Conservation (phyloP, 2,329 filamentous ascomycete species). For the Ceratocystis variospora region DNA sequence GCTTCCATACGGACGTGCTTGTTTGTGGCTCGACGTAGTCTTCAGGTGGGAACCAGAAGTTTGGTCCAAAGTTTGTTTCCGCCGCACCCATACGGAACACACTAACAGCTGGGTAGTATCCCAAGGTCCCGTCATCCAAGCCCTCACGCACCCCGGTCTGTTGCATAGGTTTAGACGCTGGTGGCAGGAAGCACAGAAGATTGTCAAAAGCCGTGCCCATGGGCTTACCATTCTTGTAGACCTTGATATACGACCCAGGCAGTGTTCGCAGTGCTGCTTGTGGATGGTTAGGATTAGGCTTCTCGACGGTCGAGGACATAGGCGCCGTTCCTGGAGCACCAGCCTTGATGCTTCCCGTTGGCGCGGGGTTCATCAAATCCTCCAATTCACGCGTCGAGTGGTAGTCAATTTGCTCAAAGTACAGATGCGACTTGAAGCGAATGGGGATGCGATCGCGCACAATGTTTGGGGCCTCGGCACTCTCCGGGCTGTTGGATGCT, state of each 20-base stretch:
- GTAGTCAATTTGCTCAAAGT: constrained; percentile 88
- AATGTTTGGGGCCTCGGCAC: constrained; percentile 58
- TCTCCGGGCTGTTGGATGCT: constrained; percentile 20
- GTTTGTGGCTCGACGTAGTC: constrained; percentile 33
- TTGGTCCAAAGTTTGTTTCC: constrained; percentile 84
- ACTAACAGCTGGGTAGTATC: constrained; percentile 88
- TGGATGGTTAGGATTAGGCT: constrained; percentile 59
- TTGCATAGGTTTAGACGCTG: constrained; percentile 58
- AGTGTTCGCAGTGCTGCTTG: constrained; percentile 67
- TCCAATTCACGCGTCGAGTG: constrained; percentile 79
- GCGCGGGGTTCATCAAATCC: constrained; percentile 60
- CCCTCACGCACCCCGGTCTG: constrained; percentile 69
- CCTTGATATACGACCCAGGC: constrained; percentile 69
- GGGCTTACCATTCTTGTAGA: constrained; percentile 83
- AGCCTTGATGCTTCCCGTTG: constrained; percentile 33
- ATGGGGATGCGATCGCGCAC: constrained; percentile 93
- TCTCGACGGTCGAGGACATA: constrained; percentile 26
- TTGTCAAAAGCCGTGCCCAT: constrained; percentile 82
- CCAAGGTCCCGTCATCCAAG: constrained; percentile 85
- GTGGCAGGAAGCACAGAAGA: constrained; percentile 79
- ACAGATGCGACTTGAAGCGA: constrained; percentile 81
- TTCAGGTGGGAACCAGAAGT: constrained; percentile 79
- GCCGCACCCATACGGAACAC: constrained; percentile 84
- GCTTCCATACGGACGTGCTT: constrained; percentile 18
- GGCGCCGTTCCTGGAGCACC: constrained; percentile 25